Evolutionary conservation across 2,329 filamentous ascomycete species (phyloP).

Genomic region (Sclerotinia sclerotiorum): DNA sequence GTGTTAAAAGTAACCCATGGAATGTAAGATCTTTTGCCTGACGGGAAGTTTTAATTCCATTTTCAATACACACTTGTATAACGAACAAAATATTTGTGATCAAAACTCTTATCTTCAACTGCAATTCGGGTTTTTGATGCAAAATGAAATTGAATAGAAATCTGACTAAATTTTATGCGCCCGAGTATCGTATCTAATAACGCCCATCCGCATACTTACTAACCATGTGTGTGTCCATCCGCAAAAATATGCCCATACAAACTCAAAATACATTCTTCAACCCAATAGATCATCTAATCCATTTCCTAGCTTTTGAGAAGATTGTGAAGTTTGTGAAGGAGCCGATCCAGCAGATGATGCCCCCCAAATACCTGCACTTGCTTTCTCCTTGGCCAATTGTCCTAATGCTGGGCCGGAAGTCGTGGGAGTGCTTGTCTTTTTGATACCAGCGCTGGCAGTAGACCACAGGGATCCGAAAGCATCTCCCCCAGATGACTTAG

Average conservation of each 20-base stretch:
- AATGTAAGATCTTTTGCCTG: background rate
- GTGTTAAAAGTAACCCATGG: background rate
- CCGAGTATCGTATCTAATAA: constrained; percentile 22
- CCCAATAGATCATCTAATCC: constrained; percentile 49
- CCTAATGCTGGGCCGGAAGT: constrained; percentile 77
- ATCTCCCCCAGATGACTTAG: constrained; percentile 67
- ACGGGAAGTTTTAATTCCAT: background rate
- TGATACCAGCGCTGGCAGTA: constrained; percentile 66
- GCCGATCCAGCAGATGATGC: constrained; percentile 51
- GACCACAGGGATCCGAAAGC: constrained; percentile 87
- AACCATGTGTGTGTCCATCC: constrained; percentile 2
- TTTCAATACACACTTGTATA: background rate
- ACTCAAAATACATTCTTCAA: constrained; percentile 30
- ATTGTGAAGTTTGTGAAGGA: constrained; percentile 29
- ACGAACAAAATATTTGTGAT: background rate
- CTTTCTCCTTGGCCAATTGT: constrained; percentile 97
- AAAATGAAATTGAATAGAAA: background rate
- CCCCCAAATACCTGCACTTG: constrained; percentile 91
- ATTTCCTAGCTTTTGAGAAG: constrained; percentile 39
- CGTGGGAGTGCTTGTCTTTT: constrained; percentile 64
- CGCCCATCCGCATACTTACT: constrained; percentile 17
- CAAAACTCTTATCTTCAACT: background rate
- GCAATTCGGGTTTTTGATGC: background rate
- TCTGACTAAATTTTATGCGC: constrained; percentile 14
- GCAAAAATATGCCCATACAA: background rate